A percentile compares a stretch with the other conserved stretches of the same genome.
These are phyloP conservation scores for Protea cynaroides DNA, from an alignment of 164 flowering plant species.

Conservation along the genomic window DNA sequence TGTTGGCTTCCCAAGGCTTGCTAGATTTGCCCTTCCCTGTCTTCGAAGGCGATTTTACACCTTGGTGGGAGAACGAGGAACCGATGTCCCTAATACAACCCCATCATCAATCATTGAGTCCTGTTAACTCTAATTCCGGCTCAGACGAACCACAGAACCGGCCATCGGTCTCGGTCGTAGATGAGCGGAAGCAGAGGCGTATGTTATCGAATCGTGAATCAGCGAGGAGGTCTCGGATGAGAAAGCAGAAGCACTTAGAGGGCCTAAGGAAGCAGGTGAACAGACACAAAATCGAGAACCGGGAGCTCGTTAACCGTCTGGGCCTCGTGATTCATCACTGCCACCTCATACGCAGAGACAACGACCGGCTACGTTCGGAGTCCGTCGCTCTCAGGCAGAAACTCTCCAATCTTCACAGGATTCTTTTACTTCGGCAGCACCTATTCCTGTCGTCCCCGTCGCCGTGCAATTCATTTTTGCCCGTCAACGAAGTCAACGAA, in stretches of 20 bases:
- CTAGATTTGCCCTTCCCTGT: constrained; percentile 17
- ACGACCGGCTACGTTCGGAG: constrained; percentile 49
- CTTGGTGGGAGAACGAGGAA: constrained; percentile 47
- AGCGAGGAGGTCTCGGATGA: constrained; percentile 78
- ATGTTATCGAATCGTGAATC: constrained; percentile 90
- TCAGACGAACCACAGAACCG: constrained; percentile 23
- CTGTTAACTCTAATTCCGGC: constrained; percentile 23
- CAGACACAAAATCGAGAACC: constrained; percentile 50
- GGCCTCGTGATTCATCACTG: constrained; percentile 26
- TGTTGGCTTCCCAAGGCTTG: constrained; percentile 32
- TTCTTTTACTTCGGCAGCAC: constrained; percentile 34
- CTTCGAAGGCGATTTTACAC: constrained; percentile 34
- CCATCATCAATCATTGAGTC: constrained; percentile 4
- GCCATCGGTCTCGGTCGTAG: constrained; percentile 19
- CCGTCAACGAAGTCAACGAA: too few species aligned
- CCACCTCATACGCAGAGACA: constrained; percentile 32
- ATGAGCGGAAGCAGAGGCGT: constrained; percentile 61
- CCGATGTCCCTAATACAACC: constrained; percentile 2
- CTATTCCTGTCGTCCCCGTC: constrained; percentile 27
- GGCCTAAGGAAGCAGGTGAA: constrained; percentile 55
- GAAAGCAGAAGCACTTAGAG: constrained; percentile 72
- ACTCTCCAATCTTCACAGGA: constrained; percentile 39
- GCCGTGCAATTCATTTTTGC: constrained; percentile 26
- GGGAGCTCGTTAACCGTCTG: constrained; percentile 47
- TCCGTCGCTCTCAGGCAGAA: constrained; percentile 33